Evolutionary conservation across 192 early-diverging fungal species (phyloP), one percentile per base, ranked within the genome.

Genomic region (Linnemannia zychae): DNA sequence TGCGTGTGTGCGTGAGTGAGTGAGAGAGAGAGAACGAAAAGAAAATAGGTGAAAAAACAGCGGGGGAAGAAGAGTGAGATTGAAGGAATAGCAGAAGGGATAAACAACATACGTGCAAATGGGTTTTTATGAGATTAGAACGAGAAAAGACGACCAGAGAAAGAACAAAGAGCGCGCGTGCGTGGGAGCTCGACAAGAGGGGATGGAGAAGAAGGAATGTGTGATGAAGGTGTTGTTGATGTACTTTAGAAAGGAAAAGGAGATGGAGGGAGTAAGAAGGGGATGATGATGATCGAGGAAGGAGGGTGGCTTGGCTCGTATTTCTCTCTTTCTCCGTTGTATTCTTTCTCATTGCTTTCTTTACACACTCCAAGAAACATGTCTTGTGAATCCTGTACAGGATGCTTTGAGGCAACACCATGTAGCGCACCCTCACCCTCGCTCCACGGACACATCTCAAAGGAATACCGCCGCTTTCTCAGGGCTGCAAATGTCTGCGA

Each of bases 341-440:
- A n/a, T n/a, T n/a, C n/a, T n/a, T n/a, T n/a, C n/a, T n/a, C n/a
- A n/a, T n/a, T 18, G 66, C 31, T 17, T 68, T 68, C 36, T 9
- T 1, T 36, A 34, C 33, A 18, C 0, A 12, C 33, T 36, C 36
- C 37, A 24, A 20, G 40, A 37, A 22, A 3, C 16, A 84, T 84
- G 82, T 84, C 82, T n/a, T 84, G 82, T 48, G 82, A 84, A 84
- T 84, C 82, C 36, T 84, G 82, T 22, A 84, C 76, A 49, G 82
- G 82, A 37, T 84, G 82, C 73, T 84, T 84, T 47, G 71, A 77
- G 52, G 82, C 82, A 36, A 33, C 82, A 20, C 82, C 82, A 28
- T 84, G 82, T 67, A 84, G 82, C 67, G 67, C 73, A 0, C 76
- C 82, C 20, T 60, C 72, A n/a, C 76, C 82, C 2, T 84, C 75